These are phyloP conservation scores for Chrysanthemum lavandulifolium DNA, from an alignment of 129 eudicot species.

Conservation along the genomic window DNA sequence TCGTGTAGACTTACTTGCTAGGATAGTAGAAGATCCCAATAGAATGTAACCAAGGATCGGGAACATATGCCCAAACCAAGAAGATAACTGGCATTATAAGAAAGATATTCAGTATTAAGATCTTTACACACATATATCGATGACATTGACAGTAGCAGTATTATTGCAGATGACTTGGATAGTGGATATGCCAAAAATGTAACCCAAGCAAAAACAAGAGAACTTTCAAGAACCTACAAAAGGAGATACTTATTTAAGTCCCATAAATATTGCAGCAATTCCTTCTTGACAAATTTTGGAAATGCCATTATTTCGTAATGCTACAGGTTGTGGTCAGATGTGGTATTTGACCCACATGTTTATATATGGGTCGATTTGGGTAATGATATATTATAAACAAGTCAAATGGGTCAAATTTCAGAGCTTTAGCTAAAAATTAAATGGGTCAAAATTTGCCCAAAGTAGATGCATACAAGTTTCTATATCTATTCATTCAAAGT, in stretches of 20 bases:
- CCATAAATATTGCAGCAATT: not conserved
- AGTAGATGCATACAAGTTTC: no score
- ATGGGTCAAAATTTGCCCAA: no score
- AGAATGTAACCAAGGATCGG: slow-evolving; percentile 85
- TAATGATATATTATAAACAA: no score
- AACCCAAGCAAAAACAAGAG: not conserved
- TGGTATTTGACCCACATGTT: no score
- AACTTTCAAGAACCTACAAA: not conserved
- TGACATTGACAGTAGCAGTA: not conserved
- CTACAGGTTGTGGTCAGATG: not conserved
- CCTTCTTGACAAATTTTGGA: not conserved
- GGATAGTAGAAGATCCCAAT: slow-evolving; percentile 87
- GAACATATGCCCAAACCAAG: slow-evolving; percentile 85
- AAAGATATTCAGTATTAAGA: slow-evolving; percentile 6
- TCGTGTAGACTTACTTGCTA: slow-evolving; percentile 58
- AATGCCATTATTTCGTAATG: not conserved
- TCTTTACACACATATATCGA: not conserved
- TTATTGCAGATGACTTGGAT: not conserved
- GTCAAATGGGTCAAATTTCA: no score
- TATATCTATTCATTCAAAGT: no score
- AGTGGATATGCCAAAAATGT: not conserved
- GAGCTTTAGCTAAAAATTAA: no score
- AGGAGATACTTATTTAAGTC: not conserved
- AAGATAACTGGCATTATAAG: slow-evolving; percentile 55
- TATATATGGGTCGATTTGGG: no score